Percentiles rank a stretch among this genome's conserved stretches.
phyloP scores from a whole-genome alignment of 257 asterid genomes.

The Nicotiana tabacum region DNA sequence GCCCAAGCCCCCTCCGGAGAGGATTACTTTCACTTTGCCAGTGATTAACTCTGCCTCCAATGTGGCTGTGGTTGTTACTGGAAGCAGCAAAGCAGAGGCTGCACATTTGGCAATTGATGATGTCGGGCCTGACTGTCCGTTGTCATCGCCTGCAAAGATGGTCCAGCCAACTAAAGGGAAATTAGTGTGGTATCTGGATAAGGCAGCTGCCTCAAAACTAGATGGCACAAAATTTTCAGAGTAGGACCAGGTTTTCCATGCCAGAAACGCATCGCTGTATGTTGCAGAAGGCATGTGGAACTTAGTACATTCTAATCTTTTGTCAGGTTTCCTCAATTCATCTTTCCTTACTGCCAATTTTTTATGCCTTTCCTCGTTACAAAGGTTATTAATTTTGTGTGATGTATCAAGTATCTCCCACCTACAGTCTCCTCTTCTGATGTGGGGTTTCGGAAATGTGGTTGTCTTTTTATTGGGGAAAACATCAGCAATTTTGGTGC shows the following conservation, averaged over 20 bases:
- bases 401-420: neutral
- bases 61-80: conserved; percentile 46
- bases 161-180: conserved; percentile 61
- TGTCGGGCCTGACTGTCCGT: conserved; percentile 27
- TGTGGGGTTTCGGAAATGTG: neutral
- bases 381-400: neutral
- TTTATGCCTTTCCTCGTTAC: neutral
- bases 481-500: too few relatives aligned
- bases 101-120: conserved; percentile 48
- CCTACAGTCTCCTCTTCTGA: neutral
- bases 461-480: too few relatives aligned
- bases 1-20: conserved; percentile 61
- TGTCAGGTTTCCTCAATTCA: neutral
- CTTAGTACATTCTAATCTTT: neutral
- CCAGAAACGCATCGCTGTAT: neutral
- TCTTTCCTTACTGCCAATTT: neutral
- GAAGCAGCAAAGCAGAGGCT: conserved; percentile 49
- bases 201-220: conserved; percentile 64
- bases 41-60: conserved; percentile 64
- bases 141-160: conserved; percentile 55
- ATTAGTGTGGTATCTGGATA: conserved; percentile 80
- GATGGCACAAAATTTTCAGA: conserved; percentile 38
- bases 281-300: neutral
- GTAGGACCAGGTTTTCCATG: conserved; percentile 12
- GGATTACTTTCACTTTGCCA: conserved; percentile 61